These are phyloP conservation scores for Eutypa lata DNA, from an alignment of 2,329 filamentous ascomycete species.

Conservation along the genomic window DNA sequence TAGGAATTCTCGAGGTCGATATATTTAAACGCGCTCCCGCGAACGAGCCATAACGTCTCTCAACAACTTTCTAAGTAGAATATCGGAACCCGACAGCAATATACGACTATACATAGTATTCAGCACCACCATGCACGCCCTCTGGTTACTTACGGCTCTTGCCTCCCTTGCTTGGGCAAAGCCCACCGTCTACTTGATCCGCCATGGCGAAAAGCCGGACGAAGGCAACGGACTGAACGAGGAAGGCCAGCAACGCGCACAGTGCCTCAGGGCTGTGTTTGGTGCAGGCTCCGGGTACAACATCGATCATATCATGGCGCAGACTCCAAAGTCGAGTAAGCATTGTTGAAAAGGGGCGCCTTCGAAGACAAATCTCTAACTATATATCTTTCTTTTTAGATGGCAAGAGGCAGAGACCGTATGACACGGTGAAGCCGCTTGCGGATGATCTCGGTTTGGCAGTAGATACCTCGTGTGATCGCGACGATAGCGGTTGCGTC, in stretches of 20 bases:
- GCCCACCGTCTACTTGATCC: conserved; percentile 60
- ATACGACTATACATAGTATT: not conserved
- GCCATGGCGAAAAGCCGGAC: conserved; percentile 61
- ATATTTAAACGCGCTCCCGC: too few species aligned
- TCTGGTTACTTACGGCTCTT: not conserved
- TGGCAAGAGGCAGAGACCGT: conserved; percentile 50
- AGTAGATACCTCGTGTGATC: conserved; percentile 53
- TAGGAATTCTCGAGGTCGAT: not conserved
- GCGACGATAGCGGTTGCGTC: conserved; percentile 55
- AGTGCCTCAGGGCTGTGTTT: conserved; percentile 58
- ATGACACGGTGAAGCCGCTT: conserved; percentile 55
- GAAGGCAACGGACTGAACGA: conserved; percentile 47
- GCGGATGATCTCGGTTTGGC: conserved; percentile 52
- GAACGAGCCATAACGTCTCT: too few species aligned
- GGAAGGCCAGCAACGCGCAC: conserved; percentile 52
- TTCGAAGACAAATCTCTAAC: not conserved
- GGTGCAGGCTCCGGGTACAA: conserved; percentile 48
- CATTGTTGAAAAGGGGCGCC: not conserved
- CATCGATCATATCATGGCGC: conserved; percentile 57
- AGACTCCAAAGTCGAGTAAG: conserved; percentile 46
- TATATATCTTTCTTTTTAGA: conserved; percentile 26
- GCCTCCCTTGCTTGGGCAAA: conserved; percentile 6
- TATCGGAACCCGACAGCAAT: not conserved
- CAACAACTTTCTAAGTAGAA: too few species aligned
- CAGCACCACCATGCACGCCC: not conserved